Evolutionary conservation across 75 land plant genomes (phyloP).

Genomic region (Ceratopteris richardii): DNA sequence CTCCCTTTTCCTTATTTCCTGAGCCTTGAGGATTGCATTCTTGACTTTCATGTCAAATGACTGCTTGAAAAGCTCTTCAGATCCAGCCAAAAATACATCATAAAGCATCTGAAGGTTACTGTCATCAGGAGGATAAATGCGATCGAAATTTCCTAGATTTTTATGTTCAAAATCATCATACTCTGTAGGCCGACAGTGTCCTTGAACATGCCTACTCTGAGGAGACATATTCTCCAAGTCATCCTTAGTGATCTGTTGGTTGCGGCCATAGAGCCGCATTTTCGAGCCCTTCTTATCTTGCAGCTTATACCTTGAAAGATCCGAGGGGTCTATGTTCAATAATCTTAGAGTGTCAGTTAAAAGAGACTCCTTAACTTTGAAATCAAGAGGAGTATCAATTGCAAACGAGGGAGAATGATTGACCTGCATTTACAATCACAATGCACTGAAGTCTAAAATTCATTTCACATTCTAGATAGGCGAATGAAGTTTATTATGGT

Average conservation of each 20-base stretch:
- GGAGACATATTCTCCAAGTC: background rate
- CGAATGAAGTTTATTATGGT: too few relatives aligned
- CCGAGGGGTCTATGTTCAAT: constrained; percentile 17
- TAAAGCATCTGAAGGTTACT: constrained; percentile 15
- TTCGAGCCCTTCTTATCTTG: constrained; percentile 21
- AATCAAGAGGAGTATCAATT: constrained; percentile 29
- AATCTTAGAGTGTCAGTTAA: constrained; percentile 19
- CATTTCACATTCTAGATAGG: too few relatives aligned
- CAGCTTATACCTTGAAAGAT: constrained; percentile 8
- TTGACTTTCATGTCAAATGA: constrained; percentile 33
- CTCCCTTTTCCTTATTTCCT: constrained; percentile 20
- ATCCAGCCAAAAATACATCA: constrained; percentile 18
- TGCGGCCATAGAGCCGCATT: constrained; percentile 18
- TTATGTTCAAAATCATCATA: constrained; percentile 18
- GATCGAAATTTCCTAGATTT: constrained; percentile 24
- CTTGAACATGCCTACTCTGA: background rate
- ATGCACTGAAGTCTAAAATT: too few relatives aligned
- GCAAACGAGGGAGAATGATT: constrained; percentile 37
- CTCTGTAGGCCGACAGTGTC: constrained; percentile 6
- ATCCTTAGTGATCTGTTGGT: background rate
- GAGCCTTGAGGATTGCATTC: constrained; percentile 18
- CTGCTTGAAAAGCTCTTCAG: constrained; percentile 25
- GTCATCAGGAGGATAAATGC: constrained; percentile 25
- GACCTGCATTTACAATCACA: constrained; percentile 13
- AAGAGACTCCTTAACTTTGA: constrained; percentile 26